Conservation (phyloP, 176 grass and related monocot genomes). For the Luzula sylvatica region DNA sequence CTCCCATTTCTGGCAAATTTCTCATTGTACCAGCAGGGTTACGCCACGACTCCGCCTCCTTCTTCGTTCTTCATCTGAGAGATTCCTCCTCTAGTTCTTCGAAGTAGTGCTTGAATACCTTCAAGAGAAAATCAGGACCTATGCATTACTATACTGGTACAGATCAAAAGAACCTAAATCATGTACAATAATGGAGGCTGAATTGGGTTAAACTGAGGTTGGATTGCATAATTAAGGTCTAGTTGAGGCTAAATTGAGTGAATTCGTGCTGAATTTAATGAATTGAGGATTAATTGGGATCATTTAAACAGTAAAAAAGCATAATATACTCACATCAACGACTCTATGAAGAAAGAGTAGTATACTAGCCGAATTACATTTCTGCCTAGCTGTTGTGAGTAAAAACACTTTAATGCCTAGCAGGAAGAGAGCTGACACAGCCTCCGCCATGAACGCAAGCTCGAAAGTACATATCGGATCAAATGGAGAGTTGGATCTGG, state of each 20-base stretch:
- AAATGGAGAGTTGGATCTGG: conserved; percentile 11
- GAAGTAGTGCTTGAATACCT: conserved; percentile 99
- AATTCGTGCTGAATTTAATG: too few relatives aligned
- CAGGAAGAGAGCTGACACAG: conserved; percentile 92
- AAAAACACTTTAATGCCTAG: conserved; percentile 97
- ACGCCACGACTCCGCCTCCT: too few relatives aligned
- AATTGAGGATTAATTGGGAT: too few relatives aligned
- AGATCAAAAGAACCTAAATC: too few relatives aligned
- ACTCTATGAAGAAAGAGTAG: conserved; percentile 89
- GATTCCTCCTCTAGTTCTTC: conserved; percentile 97
- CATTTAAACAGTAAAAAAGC: too few relatives aligned
- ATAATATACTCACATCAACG: conserved; percentile 44
- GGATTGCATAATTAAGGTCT: too few relatives aligned
- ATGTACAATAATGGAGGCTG: too few relatives aligned
- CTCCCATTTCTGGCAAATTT: too few relatives aligned
- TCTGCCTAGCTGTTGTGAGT: conserved; percentile 84
- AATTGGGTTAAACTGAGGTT: too few relatives aligned
- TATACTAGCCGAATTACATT: conserved; percentile 92
- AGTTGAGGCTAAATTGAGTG: too few relatives aligned
- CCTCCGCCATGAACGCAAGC: conserved; percentile 57
- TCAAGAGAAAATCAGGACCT: neutral
- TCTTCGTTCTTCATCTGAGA: too few relatives aligned
- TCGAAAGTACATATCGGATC: neutral
- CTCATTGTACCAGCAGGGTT: too few relatives aligned
- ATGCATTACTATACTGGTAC: neutral